Evolutionary conservation across 306 rosid species (phyloP), one percentile per base, ranked within the genome.

Genomic region (Oemleria cerasiformis): DNA sequence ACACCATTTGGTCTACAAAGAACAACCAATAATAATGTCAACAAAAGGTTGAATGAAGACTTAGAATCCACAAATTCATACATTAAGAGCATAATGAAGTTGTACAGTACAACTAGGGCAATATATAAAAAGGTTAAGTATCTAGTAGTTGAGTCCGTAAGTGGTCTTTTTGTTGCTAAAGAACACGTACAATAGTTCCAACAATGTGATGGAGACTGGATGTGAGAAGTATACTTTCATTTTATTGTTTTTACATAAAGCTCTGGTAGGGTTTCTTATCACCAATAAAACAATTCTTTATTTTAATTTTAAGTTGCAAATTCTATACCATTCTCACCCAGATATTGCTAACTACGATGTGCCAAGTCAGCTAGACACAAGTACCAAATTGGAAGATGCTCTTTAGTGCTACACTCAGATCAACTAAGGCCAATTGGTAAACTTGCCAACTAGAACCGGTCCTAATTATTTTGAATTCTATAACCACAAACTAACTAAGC

Each of bases 1-100:
- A 81, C 98, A 92, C 98, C 98, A 92, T 82, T 92, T 92, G 75
- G 90, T 87, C 97, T 79, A 38, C 76, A 77, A 74, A 61, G 13
- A 63, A 68, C 16, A 49, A 58, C 25, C 75, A 55, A 14, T 12
- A 23, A 70, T 19, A 23, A 70, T 21, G 25, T 70, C 64, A 48
- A 61, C 56, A 54, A 34, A 50, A 36, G 20, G 21, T 15, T 4
- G 13, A 40, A 17, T 45, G 23, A 54, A 23, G 38, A 15, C 45
- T 64, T 4, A 60, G 20, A 60, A 36, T 34, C 20, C 65, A 60
- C 20, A 30, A 7, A 36, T 11, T 60, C 19, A 60, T 14, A 17
- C 40, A 12, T 23, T 57, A 57, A 4, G 15, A 15, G 17, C 14
- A 10, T 61, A n/a, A 5, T 16, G 65, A 21, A 10, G 62, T 57